Percentiles rank a stretch among this genome's conserved stretches.
phyloP scores from a whole-genome alignment of 805 yeast species.

The Priceomyces medius region DNA sequence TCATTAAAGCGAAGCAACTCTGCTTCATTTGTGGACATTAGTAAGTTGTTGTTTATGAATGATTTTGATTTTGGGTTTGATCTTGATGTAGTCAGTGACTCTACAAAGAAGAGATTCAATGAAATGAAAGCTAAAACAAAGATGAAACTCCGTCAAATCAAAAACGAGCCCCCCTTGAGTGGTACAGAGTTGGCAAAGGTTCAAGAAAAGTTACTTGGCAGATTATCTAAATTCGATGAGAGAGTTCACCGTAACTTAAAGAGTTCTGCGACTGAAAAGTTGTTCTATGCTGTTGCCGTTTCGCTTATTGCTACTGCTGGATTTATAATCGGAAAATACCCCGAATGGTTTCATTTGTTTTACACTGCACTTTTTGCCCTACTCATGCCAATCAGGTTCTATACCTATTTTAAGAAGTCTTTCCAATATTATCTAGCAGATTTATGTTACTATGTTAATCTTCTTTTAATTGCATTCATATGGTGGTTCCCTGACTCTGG shows the following conservation, averaged over 20 bases:
- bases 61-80: conserved; percentile 46
- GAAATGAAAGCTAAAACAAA: conserved; percentile 37
- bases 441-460: conserved; percentile 86
- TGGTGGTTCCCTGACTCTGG: conserved; percentile 82
- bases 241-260: conserved; percentile 33
- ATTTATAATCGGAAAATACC: conserved; percentile 71
- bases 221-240: conserved; percentile 36
- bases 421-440: conserved; percentile 90
- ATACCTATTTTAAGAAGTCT: conserved; percentile 75
- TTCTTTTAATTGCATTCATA: conserved; percentile 62
- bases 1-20: conserved; percentile 22
- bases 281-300: conserved; percentile 74
- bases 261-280: conserved; percentile 57
- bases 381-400: conserved; percentile 80
- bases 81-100: conserved; percentile 33
- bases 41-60: conserved; percentile 36
- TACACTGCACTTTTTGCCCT: conserved; percentile 62
- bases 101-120: conserved; percentile 34
- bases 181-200: conserved; percentile 27
- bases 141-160: conserved; percentile 27
- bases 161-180: conserved; percentile 16
- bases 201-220: conserved; percentile 30
- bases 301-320: conserved; percentile 71
- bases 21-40: conserved; percentile 34
- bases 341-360: conserved; percentile 71